These are phyloP conservation scores for Lentinula sp. DNA, from an alignment of 768 basidiomycete genomes.

Conservation along the genomic window DNA sequence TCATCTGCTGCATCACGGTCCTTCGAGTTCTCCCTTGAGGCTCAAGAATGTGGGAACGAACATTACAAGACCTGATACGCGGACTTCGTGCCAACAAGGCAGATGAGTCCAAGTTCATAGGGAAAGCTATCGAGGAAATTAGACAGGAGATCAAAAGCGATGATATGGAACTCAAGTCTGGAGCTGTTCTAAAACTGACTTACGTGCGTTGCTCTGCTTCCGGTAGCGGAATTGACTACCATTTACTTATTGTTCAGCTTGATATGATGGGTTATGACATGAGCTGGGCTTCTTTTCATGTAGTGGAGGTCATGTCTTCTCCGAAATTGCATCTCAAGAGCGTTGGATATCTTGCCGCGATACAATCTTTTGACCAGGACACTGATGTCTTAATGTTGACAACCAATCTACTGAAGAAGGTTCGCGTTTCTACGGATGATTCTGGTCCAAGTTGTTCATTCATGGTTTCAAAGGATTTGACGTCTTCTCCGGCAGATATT, in stretches of 20 bases:
- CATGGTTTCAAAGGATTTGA: slow-evolving; percentile 58
- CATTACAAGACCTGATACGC: slow-evolving; percentile 90
- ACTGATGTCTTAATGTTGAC: slow-evolving; percentile 98
- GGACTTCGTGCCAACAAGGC: slow-evolving; percentile 94
- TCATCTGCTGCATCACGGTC: not conserved
- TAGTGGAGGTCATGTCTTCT: slow-evolving; percentile 98
- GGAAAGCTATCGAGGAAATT: slow-evolving; percentile 92
- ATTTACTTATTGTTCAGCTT: slow-evolving; percentile 45
- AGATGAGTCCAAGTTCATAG: slow-evolving; percentile 88
- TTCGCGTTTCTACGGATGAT: slow-evolving; percentile 22
- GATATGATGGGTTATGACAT: slow-evolving; percentile 97
- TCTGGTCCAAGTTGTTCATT: not conserved
- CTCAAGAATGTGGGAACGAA: slow-evolving; percentile 85
- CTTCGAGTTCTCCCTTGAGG: not conserved
- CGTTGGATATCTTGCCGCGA: slow-evolving; percentile 91
- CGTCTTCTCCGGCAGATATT: slow-evolving; percentile 67
- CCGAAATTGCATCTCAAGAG: slow-evolving; percentile 87
- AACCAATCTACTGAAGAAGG: slow-evolving; percentile 94
- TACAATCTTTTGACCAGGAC: slow-evolving; percentile 86
- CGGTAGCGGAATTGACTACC: not conserved
- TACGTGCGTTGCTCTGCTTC: slow-evolving; percentile 62
- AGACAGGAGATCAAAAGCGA: slow-evolving; percentile 84
- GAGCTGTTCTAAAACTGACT: slow-evolving; percentile 89
- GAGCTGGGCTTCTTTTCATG: slow-evolving; percentile 94
- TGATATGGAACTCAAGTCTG: slow-evolving; percentile 97